Base-by-base conservation (phyloP, 345 rosid species). In the Eucalyptus sp. region DNA sequence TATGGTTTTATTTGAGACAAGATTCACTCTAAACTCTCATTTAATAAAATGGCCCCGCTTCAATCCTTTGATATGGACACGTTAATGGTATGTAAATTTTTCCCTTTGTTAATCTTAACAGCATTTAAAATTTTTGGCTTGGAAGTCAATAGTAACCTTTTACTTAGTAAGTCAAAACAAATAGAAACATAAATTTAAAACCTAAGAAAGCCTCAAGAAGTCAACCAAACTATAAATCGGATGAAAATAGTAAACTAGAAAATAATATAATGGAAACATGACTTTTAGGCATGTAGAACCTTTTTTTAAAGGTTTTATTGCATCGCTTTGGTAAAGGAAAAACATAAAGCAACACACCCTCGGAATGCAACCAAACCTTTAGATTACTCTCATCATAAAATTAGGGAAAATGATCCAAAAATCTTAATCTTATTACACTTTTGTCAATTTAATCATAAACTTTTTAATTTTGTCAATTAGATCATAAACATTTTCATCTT, bases 281-380 rank as follows among this genome's bases (percentile, higher is more conserved):
- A 2, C 25, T 71, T 71, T 71, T 4, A 18, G 14, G 46, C 81
- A 71, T 33, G 13, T 18, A 9, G 2, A 68, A 52, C 24, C 58
- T 9, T 9, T 9, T 16, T 17, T 15, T 1, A 68, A n/a, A 68
- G 80, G 43, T 33, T 68, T 33, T 71, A 18, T 71, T 18, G 13
- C 13, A 13, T 71, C 25, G 0, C 7, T 5, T 1, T 3, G 2
- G 4, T 68, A 41, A 41, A 3, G 37, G 24, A 33, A 68, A 5
- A 62, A 29, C 18, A 13, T 68, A 33, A 33, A 68, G 44, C 7
- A 37, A 71, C 13, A 18, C 13, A 3, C 4, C 46, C 18, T 4
- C 2, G 1, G 0, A 22, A 71, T 37, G 3, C 20, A 6, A 17
- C 27, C 11, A 37, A 33, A 37, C 41, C 8, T 37, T 12, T 20